Percentiles rank a stretch among this genome's conserved stretches.
Conservation (phyloP, 1,284 basidiomycete genomes). For the Heliocybe sulcata region DNA sequence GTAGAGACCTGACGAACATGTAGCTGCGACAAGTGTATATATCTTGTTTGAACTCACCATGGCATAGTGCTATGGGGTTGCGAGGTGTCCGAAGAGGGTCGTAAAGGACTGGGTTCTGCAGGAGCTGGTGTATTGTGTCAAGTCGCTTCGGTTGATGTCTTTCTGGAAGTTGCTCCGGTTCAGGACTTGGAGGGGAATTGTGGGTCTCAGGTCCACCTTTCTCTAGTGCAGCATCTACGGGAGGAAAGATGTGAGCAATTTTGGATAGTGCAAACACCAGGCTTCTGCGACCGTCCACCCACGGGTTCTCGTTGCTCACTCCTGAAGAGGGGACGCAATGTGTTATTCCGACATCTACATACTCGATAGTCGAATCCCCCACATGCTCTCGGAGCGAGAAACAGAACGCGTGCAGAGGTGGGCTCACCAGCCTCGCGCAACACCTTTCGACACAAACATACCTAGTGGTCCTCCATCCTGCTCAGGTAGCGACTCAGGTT, state of each 20-base stretch:
- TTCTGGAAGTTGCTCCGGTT: slow-evolving; percentile 12
- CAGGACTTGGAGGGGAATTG: neutral
- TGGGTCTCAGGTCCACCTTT: neutral
- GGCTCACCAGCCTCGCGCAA: neutral
- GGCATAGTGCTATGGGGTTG: slow-evolving; percentile 90
- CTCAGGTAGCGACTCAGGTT: neutral
- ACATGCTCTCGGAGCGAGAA: no score
- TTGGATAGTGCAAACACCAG: neutral
- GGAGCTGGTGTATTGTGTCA: slow-evolving; percentile 66
- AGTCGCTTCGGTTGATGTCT: slow-evolving; percentile 11
- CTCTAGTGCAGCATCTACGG: neutral
- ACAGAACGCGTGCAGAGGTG: no score
- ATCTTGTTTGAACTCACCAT: slow-evolving; percentile 67
- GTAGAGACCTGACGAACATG: slow-evolving; percentile 69
- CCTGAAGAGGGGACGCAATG: no score
- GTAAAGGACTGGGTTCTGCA: slow-evolving; percentile 66
- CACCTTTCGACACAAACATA: neutral
- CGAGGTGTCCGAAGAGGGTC: slow-evolving; percentile 75
- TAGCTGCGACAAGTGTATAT: slow-evolving; percentile 3
- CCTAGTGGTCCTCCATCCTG: neutral
- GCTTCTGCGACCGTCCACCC: neutral
- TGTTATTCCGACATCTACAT: no score
- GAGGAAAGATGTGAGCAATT: neutral
- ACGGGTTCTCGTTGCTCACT: no score
- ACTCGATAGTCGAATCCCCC: no score